Conservation (phyloP, 371 early-diverging fungal species). For the Mortierella sp. region DNA sequence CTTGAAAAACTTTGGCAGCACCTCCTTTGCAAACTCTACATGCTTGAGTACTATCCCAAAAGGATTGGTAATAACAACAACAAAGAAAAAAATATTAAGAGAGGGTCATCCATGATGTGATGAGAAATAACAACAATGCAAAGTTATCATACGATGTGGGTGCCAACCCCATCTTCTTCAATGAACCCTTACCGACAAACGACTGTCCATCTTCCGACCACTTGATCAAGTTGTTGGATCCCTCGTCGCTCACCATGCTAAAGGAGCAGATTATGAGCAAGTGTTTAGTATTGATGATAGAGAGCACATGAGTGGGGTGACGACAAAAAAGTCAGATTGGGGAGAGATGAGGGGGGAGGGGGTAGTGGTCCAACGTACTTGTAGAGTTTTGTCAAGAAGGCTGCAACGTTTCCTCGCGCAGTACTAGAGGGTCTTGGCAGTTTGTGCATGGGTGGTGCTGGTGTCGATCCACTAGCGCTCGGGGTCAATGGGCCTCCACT, state of each 20-base stretch:
- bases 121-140: too few relatives aligned
- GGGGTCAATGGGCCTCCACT: background rate
- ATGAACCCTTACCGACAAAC: constrained; percentile 70
- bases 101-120: too few relatives aligned
- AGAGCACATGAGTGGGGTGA: too few relatives aligned
- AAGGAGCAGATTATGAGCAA: too few relatives aligned
- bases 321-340: background rate
- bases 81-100: too few relatives aligned
- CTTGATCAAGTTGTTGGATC: constrained; percentile 74
- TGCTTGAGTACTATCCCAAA: constrained; percentile 73
- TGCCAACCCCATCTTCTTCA: too few relatives aligned
- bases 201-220: constrained; percentile 85
- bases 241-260: constrained; percentile 79
- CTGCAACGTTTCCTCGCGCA: constrained; percentile 76
- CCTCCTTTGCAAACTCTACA: constrained; percentile 75
- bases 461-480: background rate
- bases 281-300: too few relatives aligned
- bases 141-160: too few relatives aligned
- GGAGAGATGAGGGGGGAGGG: too few relatives aligned
- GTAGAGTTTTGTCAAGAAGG: constrained; percentile 92
- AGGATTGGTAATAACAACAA: too few relatives aligned
- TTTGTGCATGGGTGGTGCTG: constrained; percentile 21
- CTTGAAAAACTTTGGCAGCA: constrained; percentile 89
- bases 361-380: constrained; percentile 63
- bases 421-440: constrained; percentile 25